A percentile compares a stretch with the other conserved stretches of the same genome.
Conservation (phyloP, 2,329 filamentous ascomycete species). For the Magnaporthiopsis incrustans region DNA sequence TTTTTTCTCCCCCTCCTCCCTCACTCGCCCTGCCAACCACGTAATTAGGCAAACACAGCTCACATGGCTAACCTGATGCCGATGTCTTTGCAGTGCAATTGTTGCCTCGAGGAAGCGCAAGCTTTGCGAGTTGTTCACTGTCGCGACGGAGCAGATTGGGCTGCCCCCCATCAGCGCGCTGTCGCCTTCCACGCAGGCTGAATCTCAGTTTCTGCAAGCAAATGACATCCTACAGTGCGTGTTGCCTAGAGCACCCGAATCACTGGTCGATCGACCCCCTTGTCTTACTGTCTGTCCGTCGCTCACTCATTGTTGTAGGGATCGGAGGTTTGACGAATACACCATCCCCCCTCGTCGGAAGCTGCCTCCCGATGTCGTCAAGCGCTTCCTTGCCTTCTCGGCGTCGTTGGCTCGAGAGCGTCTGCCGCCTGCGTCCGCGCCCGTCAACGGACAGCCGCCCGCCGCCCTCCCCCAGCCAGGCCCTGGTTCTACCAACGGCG, state of each 20-base stretch:
- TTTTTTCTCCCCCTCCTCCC: conserved; percentile 37
- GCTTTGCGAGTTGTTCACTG: conserved; percentile 75
- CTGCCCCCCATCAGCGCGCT: conserved; percentile 52
- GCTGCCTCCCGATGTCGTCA: conserved; percentile 9
- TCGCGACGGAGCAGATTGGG: conserved; percentile 63
- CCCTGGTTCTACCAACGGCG: not conserved
- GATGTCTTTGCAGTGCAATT: conserved; percentile 50
- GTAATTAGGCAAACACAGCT: conserved; percentile 24
- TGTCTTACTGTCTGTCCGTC: conserved; percentile 7
- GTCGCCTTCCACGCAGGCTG: conserved; percentile 40
- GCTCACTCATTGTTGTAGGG: conserved; percentile 25
- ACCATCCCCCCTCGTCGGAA: conserved; percentile 42
- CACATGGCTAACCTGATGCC: not conserved
- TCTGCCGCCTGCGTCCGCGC: not conserved
- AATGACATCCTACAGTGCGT: conserved; percentile 55
- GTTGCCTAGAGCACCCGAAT: conserved; percentile 11
- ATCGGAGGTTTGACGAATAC: conserved; percentile 41
- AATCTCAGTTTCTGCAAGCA: conserved; percentile 48
- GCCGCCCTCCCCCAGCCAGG: not conserved
- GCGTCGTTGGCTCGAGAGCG: not conserved
- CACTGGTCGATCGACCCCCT: conserved; percentile 14
- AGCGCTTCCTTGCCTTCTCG: conserved; percentile 3
- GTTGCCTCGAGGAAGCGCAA: conserved; percentile 83
- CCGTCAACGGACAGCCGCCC: not conserved
- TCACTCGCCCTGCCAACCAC: conserved; percentile 34